These are phyloP conservation scores for Posidonia australis DNA, from an alignment of 106 monocot species.

Conservation along the genomic window DNA sequence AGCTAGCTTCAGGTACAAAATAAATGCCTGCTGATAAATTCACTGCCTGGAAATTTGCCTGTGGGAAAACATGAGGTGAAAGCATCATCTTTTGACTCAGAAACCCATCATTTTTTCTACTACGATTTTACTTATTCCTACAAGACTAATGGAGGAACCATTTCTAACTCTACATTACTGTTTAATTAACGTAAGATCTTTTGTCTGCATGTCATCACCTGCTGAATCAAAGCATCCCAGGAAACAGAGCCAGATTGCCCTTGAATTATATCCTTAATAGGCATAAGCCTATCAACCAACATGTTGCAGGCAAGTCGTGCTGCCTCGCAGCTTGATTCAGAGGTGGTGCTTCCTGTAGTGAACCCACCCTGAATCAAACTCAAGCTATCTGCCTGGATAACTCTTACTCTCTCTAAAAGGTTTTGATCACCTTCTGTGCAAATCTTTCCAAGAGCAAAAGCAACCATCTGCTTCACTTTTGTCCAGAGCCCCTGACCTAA, in stretches of 20 bases:
- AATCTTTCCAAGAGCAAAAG: slow-evolving; percentile 56
- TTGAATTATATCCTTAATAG: slow-evolving; percentile 39
- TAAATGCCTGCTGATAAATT: slow-evolving; percentile 56
- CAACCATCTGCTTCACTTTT: slow-evolving; percentile 78
- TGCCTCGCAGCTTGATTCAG: slow-evolving; percentile 77
- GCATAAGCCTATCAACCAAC: slow-evolving; percentile 41
- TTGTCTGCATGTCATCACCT: slow-evolving; percentile 31
- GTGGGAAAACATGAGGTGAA: slow-evolving; percentile 7
- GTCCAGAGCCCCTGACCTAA: slow-evolving; percentile 90
- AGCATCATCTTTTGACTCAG: no score
- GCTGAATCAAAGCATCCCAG: slow-evolving; percentile 46
- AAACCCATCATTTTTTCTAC: no score
- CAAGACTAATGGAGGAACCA: no score
- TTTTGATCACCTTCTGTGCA: slow-evolving; percentile 27
- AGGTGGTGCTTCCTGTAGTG: slow-evolving; percentile 73
- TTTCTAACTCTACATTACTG: no score
- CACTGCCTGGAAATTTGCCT: slow-evolving; percentile 44
- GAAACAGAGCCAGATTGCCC: slow-evolving; percentile 24
- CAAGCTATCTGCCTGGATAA: slow-evolving; percentile 74
- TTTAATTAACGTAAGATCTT: no score
- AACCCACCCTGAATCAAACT: slow-evolving; percentile 72
- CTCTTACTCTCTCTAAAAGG: slow-evolving; percentile 45
- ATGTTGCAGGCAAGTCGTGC: slow-evolving; percentile 48
- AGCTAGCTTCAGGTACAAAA: slow-evolving; percentile 34
- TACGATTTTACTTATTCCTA: no score